Conservation (phyloP, 2,329 filamentous ascomycete genomes). For the Aureobasidium sp. region DNA sequence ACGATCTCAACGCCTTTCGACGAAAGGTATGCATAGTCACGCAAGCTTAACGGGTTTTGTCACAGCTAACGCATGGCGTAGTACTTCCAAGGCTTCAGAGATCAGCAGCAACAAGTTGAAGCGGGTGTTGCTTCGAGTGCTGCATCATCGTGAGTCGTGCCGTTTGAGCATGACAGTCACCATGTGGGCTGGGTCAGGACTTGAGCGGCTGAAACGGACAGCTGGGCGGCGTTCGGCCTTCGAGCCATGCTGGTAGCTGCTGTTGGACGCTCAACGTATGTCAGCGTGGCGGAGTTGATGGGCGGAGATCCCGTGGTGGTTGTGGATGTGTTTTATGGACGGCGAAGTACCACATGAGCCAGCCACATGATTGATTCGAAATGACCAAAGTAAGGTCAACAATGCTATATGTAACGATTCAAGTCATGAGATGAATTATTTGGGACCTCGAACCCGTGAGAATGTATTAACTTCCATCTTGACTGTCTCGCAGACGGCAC, state of each 20-base stretch:
- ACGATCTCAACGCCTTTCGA: conserved; percentile 63
- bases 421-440: background rate
- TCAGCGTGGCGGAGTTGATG: conserved; percentile 3
- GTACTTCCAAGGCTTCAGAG: conserved; percentile 33
- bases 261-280: conserved; percentile 5
- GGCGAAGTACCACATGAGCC: background rate
- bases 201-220: conserved; percentile 12
- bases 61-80: conserved; percentile 18
- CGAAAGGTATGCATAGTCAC: conserved; percentile 37
- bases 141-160: conserved; percentile 6
- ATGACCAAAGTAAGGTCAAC: background rate
- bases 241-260: background rate
- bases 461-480: background rate
- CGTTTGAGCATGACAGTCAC: conserved; percentile 4
- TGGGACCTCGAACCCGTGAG: background rate
- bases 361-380: background rate
- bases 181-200: conserved; percentile 5
- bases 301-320: background rate
- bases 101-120: conserved; percentile 14
- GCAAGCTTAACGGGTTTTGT: background rate
- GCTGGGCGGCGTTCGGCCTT: conserved; percentile 7
- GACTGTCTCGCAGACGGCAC: background rate
- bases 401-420: background rate
- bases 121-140: background rate
- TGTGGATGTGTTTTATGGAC: background rate